Evolutionary conservation across 164 flowering plant species (phyloP).

Genomic region (Chimonanthus salicifolius): DNA sequence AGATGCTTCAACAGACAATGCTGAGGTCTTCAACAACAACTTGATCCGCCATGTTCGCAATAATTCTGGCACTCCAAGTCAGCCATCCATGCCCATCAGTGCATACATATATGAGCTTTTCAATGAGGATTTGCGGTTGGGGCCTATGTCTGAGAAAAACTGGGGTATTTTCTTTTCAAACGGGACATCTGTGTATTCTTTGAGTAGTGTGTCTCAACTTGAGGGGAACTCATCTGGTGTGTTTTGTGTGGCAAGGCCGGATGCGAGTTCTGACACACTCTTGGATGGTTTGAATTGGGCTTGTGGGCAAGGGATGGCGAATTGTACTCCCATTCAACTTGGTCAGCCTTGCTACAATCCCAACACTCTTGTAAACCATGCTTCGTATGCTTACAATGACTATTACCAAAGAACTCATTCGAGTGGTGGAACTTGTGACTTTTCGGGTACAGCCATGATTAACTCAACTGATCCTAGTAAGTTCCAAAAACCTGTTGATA

Average conservation of each 20-base stretch:
- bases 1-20: conserved; percentile 74
- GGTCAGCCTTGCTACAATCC: conserved; percentile 74
- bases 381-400: conserved; percentile 90
- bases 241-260: conserved; percentile 63
- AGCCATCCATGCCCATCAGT: conserved; percentile 49
- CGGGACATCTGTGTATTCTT: conserved; percentile 51
- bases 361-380: conserved; percentile 48
- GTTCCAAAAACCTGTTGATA: conserved; percentile 17
- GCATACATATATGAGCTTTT: conserved; percentile 76
- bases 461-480: conserved; percentile 74
- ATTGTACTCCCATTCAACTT: conserved; percentile 65
- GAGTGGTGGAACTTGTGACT: conserved; percentile 83
- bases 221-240: conserved; percentile 42
- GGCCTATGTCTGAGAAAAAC: conserved; percentile 58
- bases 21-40: conserved; percentile 57
- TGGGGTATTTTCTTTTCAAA: conserved; percentile 68
- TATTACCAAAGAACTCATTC: conserved; percentile 65
- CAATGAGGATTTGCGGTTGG: conserved; percentile 62
- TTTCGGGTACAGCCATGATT: conserved; percentile 63
- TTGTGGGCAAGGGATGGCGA: conserved; percentile 78
- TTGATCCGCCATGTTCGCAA: conserved; percentile 48
- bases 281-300: conserved; percentile 81
- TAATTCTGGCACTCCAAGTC: conserved; percentile 71
- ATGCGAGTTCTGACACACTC: conserved; percentile 48
- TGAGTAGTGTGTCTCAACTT: conserved; percentile 22